Conservation (phyloP, 2,329 filamentous ascomycete species). For the Orbilia quercus region DNA sequence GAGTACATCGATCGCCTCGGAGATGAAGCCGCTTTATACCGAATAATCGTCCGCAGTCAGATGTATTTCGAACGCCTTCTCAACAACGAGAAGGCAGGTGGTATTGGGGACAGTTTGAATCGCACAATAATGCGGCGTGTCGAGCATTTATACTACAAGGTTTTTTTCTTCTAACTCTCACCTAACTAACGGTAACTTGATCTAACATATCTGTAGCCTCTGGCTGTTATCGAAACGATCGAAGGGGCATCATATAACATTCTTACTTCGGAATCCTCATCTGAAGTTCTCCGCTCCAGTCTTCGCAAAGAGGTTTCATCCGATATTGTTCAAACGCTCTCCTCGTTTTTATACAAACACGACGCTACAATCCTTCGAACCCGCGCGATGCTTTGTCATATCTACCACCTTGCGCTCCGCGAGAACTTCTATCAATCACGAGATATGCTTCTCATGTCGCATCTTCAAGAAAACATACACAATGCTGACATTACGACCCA, state of each 20-base stretch:
- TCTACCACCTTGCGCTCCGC: constrained; percentile 97
- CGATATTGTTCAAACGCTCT: constrained; percentile 72
- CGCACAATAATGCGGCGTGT: constrained; percentile 91
- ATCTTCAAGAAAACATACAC: constrained; percentile 95
- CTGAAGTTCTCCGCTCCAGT: constrained; percentile 61
- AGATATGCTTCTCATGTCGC: constrained; percentile 99
- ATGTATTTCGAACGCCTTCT: constrained; percentile 87
- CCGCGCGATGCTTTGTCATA: constrained; percentile 96
- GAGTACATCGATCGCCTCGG: constrained; percentile 96
- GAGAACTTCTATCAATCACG: constrained; percentile 98
- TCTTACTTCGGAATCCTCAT: constrained; percentile 74
- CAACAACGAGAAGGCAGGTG: constrained; percentile 75
- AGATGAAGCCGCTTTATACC: constrained; percentile 91
- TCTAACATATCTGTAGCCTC: constrained; percentile 24
- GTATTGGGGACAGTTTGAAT: constrained; percentile 85
- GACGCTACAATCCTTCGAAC: constrained; percentile 90
- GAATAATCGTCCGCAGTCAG: constrained; percentile 86
- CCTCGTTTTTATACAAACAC: constrained; percentile 92
- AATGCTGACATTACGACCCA: constrained; percentile 97
- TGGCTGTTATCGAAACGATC: constrained; percentile 50
- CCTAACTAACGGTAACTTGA: not conserved
- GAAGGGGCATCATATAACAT: constrained; percentile 29
- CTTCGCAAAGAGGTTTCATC: constrained; percentile 29
- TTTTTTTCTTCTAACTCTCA: constrained; percentile 62
- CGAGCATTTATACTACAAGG: constrained; percentile 99